Evolutionary conservation across 768 basidiomycete genomes (phyloP).

Genomic region (Termitomyces heimii): DNA sequence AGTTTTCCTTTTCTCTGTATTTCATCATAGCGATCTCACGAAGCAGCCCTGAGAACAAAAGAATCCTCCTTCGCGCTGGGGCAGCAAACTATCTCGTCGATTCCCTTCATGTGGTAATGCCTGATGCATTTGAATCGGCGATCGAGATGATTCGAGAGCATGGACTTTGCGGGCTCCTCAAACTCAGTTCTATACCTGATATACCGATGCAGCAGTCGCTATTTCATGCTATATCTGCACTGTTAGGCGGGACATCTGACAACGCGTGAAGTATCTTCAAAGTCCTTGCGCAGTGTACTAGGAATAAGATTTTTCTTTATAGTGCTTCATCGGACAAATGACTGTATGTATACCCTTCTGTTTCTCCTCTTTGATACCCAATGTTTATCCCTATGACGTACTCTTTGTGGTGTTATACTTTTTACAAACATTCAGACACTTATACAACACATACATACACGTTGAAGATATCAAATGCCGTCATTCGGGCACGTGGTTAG

Average conservation of each 20-base stretch:
- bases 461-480: no score
- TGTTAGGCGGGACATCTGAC: neutral
- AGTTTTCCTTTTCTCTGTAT: slow-evolving; percentile 9
- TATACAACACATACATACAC: neutral
- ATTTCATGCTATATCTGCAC: slow-evolving; percentile 4
- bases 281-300: no score
- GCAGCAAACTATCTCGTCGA: slow-evolving; percentile 6
- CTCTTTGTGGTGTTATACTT: neutral
- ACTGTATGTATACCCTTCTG: neutral
- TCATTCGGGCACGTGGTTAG: neutral
- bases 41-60: neutral
- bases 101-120: slow-evolving; percentile 4
- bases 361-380: neutral
- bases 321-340: neutral
- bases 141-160: slow-evolving; percentile 4
- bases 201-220: slow-evolving; percentile 6
- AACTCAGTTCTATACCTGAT: neutral
- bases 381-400: neutral
- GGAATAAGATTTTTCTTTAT: no score
- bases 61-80: slow-evolving; percentile 9
- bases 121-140: neutral
- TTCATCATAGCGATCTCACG: slow-evolving; percentile 6
- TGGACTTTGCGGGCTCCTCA: slow-evolving; percentile 3
- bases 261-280: neutral
- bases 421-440: neutral